phyloP scores from a whole-genome alignment of 371 early-diverging fungal species.

The Mortierella sp. region DNA sequence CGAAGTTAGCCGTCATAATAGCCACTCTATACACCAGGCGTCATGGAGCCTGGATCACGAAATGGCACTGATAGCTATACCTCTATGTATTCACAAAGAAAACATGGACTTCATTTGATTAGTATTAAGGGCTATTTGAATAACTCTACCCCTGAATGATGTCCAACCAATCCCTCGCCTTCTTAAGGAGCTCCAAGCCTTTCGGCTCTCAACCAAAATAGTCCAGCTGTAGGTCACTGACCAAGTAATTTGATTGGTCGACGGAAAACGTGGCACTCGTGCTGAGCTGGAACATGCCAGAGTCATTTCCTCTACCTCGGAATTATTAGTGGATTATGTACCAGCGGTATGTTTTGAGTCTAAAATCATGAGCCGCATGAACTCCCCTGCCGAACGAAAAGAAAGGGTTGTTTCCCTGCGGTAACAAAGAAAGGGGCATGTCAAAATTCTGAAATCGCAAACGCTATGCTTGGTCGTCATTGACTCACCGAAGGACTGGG shows the following conservation, averaged over 20 bases:
- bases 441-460: neutral
- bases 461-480: neutral
- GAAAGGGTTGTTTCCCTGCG: neutral
- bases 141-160: neutral
- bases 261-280: neutral
- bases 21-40: too few species aligned
- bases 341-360: neutral
- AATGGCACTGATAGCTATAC: too few species aligned
- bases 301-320: neutral
- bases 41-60: too few species aligned
- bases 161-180: neutral
- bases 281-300: neutral
- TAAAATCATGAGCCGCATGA: neutral
- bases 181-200: constrained; percentile 12
- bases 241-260: too few species aligned
- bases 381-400: neutral
- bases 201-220: neutral
- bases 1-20: too few species aligned
- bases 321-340: neutral
- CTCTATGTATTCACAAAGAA: too few species aligned
- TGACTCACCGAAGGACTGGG: neutral
- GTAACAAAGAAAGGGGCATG: neutral
- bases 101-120: neutral
- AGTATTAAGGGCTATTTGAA: neutral
- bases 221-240: too few species aligned